These are phyloP conservation scores for Margaritispora aquatica DNA, from an alignment of 495 filamentous ascomycete species.

Conservation along the genomic window DNA sequence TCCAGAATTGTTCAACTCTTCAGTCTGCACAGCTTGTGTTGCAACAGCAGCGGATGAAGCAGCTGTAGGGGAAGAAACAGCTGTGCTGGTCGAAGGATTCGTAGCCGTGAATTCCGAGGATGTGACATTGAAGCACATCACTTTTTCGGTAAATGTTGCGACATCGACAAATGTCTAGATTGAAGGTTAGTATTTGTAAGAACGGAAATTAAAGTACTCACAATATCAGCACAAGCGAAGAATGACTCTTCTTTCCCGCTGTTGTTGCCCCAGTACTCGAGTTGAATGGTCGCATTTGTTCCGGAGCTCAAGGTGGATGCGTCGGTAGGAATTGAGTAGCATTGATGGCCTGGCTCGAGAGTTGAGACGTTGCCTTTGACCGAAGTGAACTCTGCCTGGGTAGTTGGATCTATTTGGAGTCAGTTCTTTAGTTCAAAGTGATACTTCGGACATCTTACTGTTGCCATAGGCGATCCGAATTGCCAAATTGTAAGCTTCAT, in stretches of 20 bases:
- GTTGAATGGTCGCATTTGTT: constrained; percentile 44
- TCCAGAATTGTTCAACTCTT: too few species aligned
- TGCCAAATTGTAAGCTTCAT: constrained; percentile 42
- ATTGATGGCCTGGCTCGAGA: constrained; percentile 40
- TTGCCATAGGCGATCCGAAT: constrained; percentile 32
- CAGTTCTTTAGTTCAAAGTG: not conserved
- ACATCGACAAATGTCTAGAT: constrained; percentile 35
- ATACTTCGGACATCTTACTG: constrained; percentile 26
- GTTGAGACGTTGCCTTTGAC: constrained; percentile 29
- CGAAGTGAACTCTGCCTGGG: constrained; percentile 37
- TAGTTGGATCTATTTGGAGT: constrained; percentile 27
- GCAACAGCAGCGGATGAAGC: not conserved
- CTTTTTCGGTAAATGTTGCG: constrained; percentile 30
- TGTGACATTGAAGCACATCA: constrained; percentile 47
- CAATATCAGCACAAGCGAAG: constrained; percentile 45
- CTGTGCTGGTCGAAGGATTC: constrained; percentile 15
- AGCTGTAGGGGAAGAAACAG: constrained; percentile 13
- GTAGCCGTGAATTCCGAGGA: constrained; percentile 26
- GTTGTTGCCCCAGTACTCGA: constrained; percentile 42
- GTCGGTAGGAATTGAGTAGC: constrained; percentile 39
- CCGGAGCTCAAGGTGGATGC: constrained; percentile 31
- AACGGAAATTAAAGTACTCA: constrained; percentile 2
- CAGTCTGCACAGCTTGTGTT: too few species aligned
- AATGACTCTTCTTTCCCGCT: constrained; percentile 37
- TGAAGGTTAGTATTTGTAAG: not conserved